A percentile compares a stretch with the other conserved stretches of the same genome.
These are phyloP conservation scores for Yamadazyma spencermartinsiae DNA, from an alignment of 1,139 yeast genomes.

Conservation along the genomic window DNA sequence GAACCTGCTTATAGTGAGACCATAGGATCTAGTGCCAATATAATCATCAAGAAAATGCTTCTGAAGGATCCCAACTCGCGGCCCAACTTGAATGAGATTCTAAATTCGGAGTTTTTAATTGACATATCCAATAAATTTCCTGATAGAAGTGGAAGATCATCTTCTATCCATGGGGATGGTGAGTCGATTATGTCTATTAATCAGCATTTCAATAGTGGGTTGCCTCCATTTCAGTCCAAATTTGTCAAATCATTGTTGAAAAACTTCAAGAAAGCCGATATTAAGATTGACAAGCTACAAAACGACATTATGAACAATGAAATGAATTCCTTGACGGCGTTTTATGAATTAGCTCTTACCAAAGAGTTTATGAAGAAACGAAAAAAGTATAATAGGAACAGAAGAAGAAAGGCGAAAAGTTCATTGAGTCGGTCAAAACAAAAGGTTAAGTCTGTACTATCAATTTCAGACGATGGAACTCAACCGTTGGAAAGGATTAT, in stretches of 20 bases:
- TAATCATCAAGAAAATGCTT: slow-evolving; percentile 55
- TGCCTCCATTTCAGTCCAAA: slow-evolving; percentile 54
- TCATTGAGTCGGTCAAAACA: slow-evolving; percentile 48
- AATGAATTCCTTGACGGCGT: slow-evolving; percentile 80
- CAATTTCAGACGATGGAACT: slow-evolving; percentile 24
- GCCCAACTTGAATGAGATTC: slow-evolving; percentile 59
- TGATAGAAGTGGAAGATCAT: slow-evolving; percentile 12
- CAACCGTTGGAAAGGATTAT: slow-evolving; percentile 46
- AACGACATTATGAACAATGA: slow-evolving; percentile 59
- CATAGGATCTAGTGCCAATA: slow-evolving; percentile 49
- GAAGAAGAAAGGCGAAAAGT: slow-evolving; percentile 43
- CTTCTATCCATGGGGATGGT: slow-evolving; percentile 22
- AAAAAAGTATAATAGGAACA: slow-evolving; percentile 31
- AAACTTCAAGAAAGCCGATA: slow-evolving; percentile 60
- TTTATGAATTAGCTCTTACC: slow-evolving; percentile 76
- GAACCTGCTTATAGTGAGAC: slow-evolving; percentile 59
- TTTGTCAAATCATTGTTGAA: slow-evolving; percentile 68
- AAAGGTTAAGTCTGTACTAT: slow-evolving; percentile 48
- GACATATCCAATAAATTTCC: slow-evolving; percentile 31
- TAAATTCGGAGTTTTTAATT: slow-evolving; percentile 62
- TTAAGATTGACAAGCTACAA: slow-evolving; percentile 65
- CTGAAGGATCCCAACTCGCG: slow-evolving; percentile 66
- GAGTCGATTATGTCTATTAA: slow-evolving; percentile 42
- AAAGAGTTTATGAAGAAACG: slow-evolving; percentile 50
- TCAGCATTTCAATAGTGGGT: slow-evolving; percentile 41